Evolutionary conservation across 768 basidiomycete genomes (phyloP), one percentile per base, ranked within the genome.

Genomic region (Hericium coralloides): DNA sequence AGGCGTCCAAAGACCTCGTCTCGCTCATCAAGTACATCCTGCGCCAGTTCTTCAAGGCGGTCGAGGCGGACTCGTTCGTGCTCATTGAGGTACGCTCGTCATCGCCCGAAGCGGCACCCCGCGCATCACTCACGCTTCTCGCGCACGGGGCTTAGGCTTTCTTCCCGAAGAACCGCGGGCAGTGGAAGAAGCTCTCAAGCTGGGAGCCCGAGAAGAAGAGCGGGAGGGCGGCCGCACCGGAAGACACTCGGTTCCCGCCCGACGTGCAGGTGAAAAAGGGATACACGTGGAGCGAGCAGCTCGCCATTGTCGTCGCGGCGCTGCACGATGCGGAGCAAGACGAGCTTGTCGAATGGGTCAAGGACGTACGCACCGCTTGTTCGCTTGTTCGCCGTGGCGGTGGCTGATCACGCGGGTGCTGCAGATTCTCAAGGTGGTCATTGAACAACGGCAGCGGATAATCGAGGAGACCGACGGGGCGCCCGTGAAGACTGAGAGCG

Each of bases 41-140:
- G 58, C 83, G 91, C 23, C 85, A 87, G 67, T 98, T 98, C 77
- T 98, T 99, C 83, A 98, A 97, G 69, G 81, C 85, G 7, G 77
- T 93, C 50, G 79, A 82, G 54, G 84, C 91, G 60, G 87, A 97
- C 59, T 78, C 90, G 0, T 89, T 98, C 73, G 76, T 98, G 49
- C 80, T 92, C 58, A 79, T 98, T 59, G 93, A 98, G 79, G 94
- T 94, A 64, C 63, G 58, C 48, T 71, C 62, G 59, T 70, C 64
- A 59, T 66, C 43, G 65, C 65, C 65, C 53, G 52, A 55, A 57
- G 56, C 62, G 62, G 59, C 66, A 70, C 63, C 61, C 59, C 48
- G 53, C 48, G 43, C 26, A 50, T 50, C 49, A 36, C 49, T 25
- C 49, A 23, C 22, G 48, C 48, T 25, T 25, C 31, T 31, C 31